Conservation (phyloP, 768 basidiomycete genomes). For the Butyriboletus loyo region DNA sequence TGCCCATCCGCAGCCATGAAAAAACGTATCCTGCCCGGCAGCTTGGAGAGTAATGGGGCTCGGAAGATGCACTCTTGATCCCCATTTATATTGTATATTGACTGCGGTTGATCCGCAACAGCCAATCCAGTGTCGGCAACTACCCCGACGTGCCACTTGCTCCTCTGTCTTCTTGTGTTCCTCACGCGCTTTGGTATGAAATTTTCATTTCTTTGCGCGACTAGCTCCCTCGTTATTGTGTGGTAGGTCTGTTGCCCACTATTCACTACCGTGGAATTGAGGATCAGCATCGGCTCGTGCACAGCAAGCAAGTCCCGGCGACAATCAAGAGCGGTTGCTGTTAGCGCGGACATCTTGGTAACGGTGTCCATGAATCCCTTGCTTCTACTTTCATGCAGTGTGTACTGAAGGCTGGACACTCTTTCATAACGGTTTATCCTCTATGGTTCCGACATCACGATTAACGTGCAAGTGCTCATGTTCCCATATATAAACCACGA, state of each 20-base stretch:
- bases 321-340: conserved; percentile 34
- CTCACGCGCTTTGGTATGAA: conserved; percentile 22
- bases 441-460: conserved; percentile 23
- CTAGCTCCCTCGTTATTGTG: conserved; percentile 11
- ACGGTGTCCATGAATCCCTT: conserved; percentile 26
- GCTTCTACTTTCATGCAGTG: conserved; percentile 20
- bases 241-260: conserved; percentile 9
- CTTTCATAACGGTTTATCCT: conserved; percentile 24
- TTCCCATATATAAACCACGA: conserved; percentile 26
- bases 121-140: conserved; percentile 17
- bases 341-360: conserved; percentile 26
- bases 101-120: conserved; percentile 30
- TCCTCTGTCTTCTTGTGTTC: conserved; percentile 11
- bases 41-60: background rate
- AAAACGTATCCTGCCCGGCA: conserved; percentile 9
- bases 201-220: conserved; percentile 13
- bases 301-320: conserved; percentile 31
- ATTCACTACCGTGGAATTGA: conserved; percentile 10
- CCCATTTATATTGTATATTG: conserved; percentile 3
- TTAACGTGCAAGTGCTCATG: conserved; percentile 22
- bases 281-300: conserved; percentile 31
- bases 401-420: conserved; percentile 23
- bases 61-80: conserved; percentile 6
- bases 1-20: conserved; percentile 18
- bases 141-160: conserved; percentile 6